A percentile compares a stretch with the other conserved stretches of the same genome.
Evolutionary conservation across 1,139 yeast genomes (phyloP).

Genomic region (Magnusiomyces ingens): DNA sequence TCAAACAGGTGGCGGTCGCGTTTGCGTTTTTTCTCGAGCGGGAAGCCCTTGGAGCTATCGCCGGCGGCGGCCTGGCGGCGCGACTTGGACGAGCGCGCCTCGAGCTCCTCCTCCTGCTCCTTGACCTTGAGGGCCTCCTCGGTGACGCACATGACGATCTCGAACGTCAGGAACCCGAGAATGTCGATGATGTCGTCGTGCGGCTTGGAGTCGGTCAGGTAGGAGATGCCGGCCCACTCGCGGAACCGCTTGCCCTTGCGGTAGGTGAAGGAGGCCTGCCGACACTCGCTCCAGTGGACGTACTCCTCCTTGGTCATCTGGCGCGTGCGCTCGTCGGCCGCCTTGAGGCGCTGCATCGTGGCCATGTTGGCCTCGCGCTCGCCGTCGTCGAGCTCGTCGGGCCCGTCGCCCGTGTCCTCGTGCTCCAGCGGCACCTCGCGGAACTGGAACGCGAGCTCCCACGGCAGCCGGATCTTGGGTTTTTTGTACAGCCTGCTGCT

Average conservation of each 20-base stretch:
- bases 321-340: conserved; percentile 89
- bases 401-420: conserved; percentile 62
- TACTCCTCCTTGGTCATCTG: conserved; percentile 96
- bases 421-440: conserved; percentile 80
- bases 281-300: conserved; percentile 97
- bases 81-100: conserved; percentile 29
- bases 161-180: conserved; percentile 90
- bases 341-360: conserved; percentile 76
- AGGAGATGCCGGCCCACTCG: conserved; percentile 92
- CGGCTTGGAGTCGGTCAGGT: conserved; percentile 82
- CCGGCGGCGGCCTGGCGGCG: conserved; percentile 11
- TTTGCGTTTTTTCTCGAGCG: conserved; percentile 29
- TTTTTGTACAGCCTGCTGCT: conserved; percentile 50
- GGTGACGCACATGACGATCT: conserved; percentile 88
- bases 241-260: conserved; percentile 86
- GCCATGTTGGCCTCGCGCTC: conserved; percentile 87
- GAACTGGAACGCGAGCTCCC: conserved; percentile 95
- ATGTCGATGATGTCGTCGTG: conserved; percentile 96
- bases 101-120: conserved; percentile 51
- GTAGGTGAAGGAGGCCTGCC: conserved; percentile 95
- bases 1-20: conserved; percentile 64
- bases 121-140: conserved; percentile 86
- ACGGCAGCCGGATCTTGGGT: conserved; percentile 77
- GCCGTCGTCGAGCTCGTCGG: conserved; percentile 42
- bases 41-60: too few relatives aligned